Base-by-base conservation (phyloP, 2,329 filamentous ascomycete species). In the Exophiala oligosperma region DNA sequence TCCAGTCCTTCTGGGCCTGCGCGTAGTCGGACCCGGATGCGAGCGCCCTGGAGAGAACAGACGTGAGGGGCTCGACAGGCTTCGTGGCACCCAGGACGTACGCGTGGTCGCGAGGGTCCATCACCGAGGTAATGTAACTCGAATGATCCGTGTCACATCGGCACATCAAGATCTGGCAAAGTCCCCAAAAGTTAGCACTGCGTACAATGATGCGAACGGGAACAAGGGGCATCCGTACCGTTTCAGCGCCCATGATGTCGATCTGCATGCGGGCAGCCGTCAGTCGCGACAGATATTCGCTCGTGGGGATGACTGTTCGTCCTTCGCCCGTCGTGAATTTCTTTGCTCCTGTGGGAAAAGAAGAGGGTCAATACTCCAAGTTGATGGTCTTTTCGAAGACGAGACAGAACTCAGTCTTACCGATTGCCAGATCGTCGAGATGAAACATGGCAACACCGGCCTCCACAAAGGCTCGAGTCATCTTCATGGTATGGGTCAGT, bases 391-490 rank as follows among this genome's bases (percentile, higher is more conserved):
- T 17, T 17, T 17, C 17, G 17, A 17, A 17, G 17, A 17, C 17
- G 17, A 17, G 17, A 17, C 1, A 17, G 17, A 17, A 17, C 1
- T 1, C 17, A 17, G 17, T 1, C 17, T 17, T 68, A 4, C 75
- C 75, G 23, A 76, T 73, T 0, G 75, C 75, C 29, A 77, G 64
- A 55, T 77, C 75, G 54, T 77, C 75, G 3, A 77, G 68, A 52
- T 77, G 75, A 46, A 77, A 74, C 71, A 76, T 76, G 8, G 75
- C 75, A 1, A 75, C 75, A 4, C 75, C 75, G 12, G 71, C 69
- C 46, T 76, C 75, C n/a, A 76, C 74, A 56, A 77, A 76, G n/a
- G 70, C 67, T 26, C 68, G 66, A 4, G 72, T 70, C 68, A 76
- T 71, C 67, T 77, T 77, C 66, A 76, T 72, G 3, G 71, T 72